Evolutionary conservation across 2,329 filamentous ascomycete genomes (phyloP).

Genomic region (Ilyonectria robusta): DNA sequence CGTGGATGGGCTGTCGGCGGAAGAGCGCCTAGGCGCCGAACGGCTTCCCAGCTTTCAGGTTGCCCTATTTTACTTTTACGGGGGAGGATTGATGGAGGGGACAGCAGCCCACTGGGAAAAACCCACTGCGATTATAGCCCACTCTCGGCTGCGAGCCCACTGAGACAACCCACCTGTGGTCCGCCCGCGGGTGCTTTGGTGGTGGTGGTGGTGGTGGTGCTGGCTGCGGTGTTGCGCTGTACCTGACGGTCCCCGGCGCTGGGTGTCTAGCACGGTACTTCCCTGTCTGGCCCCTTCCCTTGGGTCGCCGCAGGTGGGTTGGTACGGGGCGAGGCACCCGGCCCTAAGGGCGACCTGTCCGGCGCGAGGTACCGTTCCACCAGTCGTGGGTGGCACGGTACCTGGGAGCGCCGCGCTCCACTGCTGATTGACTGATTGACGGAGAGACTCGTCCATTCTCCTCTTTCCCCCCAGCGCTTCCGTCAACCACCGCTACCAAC

Average conservation of each 20-base stretch:
- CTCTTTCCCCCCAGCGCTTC: conserved; percentile 23
- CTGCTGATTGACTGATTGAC: conserved; percentile 15
- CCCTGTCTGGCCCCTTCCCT: neutral
- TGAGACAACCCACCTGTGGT: neutral
- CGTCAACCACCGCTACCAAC: conserved; percentile 14
- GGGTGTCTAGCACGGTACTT: neutral
- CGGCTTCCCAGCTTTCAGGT: neutral
- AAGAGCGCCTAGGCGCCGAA: neutral
- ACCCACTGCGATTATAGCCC: neutral
- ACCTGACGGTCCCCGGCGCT: neutral
- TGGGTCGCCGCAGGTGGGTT: conserved; percentile 2
- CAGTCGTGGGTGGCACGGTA: conserved; percentile 24
- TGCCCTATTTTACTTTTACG: neutral
- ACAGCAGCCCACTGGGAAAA: neutral
- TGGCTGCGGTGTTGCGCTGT: neutral
- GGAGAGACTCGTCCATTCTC: conserved; percentile 12
- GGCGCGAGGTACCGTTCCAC: conserved; percentile 23
- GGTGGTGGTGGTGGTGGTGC: neutral
- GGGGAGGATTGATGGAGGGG: neutral
- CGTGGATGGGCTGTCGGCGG: neutral
- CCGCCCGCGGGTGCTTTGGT: neutral
- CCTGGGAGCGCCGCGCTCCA: conserved; percentile 12
- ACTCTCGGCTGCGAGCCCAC: neutral
- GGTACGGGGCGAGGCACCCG: conserved; percentile 19
- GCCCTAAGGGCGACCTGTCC: conserved; percentile 24